Conservation (phyloP, 768 basidiomycete genomes). For the Lactarius sanguifluus region DNA sequence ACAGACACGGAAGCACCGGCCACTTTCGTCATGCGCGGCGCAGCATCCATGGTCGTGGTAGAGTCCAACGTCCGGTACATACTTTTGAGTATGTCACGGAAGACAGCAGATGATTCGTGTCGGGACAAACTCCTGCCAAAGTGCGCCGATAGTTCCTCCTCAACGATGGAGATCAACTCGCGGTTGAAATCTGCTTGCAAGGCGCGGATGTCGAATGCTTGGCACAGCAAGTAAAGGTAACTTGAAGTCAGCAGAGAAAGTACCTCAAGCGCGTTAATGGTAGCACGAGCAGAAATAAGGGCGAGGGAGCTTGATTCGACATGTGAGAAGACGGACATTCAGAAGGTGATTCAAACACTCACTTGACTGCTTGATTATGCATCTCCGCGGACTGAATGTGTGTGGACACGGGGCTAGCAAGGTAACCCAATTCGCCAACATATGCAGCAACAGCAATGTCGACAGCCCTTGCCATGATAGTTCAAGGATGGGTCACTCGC, state of each 20-base stretch:
- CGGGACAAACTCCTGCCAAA: conserved; percentile 45
- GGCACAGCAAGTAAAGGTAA: conserved; percentile 76
- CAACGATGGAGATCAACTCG: conserved; percentile 48
- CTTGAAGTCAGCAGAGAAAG: conserved; percentile 71
- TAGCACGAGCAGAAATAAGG: conserved; percentile 78
- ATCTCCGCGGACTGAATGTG: conserved; percentile 87
- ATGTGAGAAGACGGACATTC: conserved; percentile 19
- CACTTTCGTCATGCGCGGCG: conserved; percentile 66
- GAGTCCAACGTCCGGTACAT: conserved; percentile 58
- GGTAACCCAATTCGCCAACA: conserved; percentile 74
- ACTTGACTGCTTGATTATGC: conserved; percentile 94
- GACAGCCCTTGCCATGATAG: conserved; percentile 80
- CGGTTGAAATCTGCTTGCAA: conserved; percentile 64
- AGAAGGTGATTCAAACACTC: conserved; percentile 34
- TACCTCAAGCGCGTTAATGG: conserved; percentile 74
- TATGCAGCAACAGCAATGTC: conserved; percentile 86
- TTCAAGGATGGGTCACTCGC: conserved; percentile 79
- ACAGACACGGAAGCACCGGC: conserved; percentile 60
- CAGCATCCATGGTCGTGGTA: conserved; percentile 71
- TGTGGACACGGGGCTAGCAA: conserved; percentile 82
- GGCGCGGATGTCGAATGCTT: conserved; percentile 84
- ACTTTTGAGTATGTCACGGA: conserved; percentile 41
- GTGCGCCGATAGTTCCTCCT: conserved; percentile 48
- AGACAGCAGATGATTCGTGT: conserved; percentile 37
- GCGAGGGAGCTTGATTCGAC: conserved; percentile 64